Base-by-base conservation (phyloP, 2,329 filamentous ascomycete genomes). In the Penicillium rolfsii region DNA sequence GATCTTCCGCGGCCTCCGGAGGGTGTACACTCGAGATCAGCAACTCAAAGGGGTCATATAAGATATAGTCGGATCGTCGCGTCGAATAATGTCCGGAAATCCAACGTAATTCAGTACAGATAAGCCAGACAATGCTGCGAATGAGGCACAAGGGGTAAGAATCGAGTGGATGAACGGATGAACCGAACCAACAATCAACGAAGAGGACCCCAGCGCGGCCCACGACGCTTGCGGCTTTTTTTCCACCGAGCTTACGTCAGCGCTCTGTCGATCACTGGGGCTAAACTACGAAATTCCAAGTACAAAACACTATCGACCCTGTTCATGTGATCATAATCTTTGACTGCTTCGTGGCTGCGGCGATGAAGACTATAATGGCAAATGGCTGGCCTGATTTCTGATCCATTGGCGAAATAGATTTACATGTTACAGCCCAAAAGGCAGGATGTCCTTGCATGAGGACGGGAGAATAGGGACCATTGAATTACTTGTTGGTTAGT, bases 171-270 rank as follows among this genome's bases (percentile, higher is more conserved):
- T 38, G 12, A 52, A 40, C 50, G 38, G 40, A 52, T 38, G 12
- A 52, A 40, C 50, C n/a, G 19, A 36, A 52, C 12, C 35, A 40
- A 40, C 16, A 28, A 35, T 14, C 55, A 50, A n/a, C 22, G 16
- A 38, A n/a, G 14, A 58, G 22, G 14, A 49, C 7, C 54, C 26
- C 54, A 38, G 38, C 53, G 43, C 50, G 43, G 24, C 56, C 30
- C 30, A 22, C 59, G 55, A 53, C 59, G 59, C 55, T 54, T 52
- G 59, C 59, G 55, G 55, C 36, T 58, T 61, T 61, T 61, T 61
- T 55, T 16, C 41, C 28, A 8, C 9, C 38, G 5, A 14, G 54
- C 26, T 58, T 58, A 61, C 56, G 57, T 59, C 52, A 59, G 57
- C 57, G 26, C 24, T 28, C 30, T 48, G 46, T 50, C 46, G 46